A percentile compares a stretch with the other conserved stretches of the same genome.
These are phyloP conservation scores for Pelargonium cotyledonis DNA, from an alignment of 441 rosid species.

Conservation along the genomic window DNA sequence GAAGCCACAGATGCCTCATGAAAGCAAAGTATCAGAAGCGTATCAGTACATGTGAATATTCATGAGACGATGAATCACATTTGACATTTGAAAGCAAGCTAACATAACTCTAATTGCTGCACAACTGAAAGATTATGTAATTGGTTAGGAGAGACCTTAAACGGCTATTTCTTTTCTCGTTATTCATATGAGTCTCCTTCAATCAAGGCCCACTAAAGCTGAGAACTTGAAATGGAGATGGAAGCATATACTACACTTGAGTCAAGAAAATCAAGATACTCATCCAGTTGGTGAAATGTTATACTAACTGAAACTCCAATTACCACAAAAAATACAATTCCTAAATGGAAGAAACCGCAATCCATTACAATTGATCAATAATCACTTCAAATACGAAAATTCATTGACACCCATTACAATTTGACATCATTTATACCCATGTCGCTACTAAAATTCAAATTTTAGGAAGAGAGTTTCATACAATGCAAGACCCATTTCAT, in stretches of 20 bases:
- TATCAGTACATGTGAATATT: neutral
- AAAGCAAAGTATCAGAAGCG: neutral
- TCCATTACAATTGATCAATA: neutral
- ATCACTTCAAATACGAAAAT: neutral
- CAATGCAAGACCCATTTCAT: slow-evolving; percentile 6
- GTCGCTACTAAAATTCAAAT: neutral
- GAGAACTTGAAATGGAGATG: neutral
- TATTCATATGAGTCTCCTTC: neutral
- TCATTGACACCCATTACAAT: neutral
- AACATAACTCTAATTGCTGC: neutral
- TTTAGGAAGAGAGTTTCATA: neutral
- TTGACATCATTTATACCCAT: slow-evolving; percentile 8
- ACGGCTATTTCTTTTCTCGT: neutral
- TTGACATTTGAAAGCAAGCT: neutral
- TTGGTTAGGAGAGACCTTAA: neutral
- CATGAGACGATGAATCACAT: neutral
- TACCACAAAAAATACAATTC: neutral
- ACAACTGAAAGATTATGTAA: neutral
- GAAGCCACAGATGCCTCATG: neutral
- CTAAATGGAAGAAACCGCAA: neutral
- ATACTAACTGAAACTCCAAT: neutral
- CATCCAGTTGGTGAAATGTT: too few relatives aligned
- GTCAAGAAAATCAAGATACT: neutral
- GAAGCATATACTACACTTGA: neutral
- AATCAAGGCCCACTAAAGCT: neutral